Evolutionary conservation across 305 asterid genomes (phyloP), one percentile per base, ranked within the genome.

Genomic region (Fraxinus baroniana): DNA sequence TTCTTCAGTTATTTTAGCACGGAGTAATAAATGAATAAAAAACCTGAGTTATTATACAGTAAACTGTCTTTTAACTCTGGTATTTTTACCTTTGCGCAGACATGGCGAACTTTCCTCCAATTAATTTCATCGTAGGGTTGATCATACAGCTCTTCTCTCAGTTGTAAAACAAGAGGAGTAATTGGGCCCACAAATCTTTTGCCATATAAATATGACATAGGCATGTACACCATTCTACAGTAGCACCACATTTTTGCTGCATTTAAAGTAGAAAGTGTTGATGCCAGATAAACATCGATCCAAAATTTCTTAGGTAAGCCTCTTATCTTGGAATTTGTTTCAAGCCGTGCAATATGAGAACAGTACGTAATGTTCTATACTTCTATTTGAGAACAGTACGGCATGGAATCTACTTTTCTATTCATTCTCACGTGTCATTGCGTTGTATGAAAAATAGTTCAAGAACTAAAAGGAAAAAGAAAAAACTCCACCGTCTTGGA

Each of bases 221-320:
- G 97, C 97, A 95, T 91, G 93, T 94, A 94, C 28, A 91, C 97
- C 97, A 92, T 89, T 78, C 98, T 90, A 55, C 97, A 91, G 80
- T 92, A 91, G 85, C 97, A 93, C 97, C 97, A 94, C 95, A 95
- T 94, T 81, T 94, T 92, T 36, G 93, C 98, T 95, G 94, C 93
- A 86, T 36, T 80, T 64, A 73, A 32, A 13, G 10, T 5, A 70
- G 20, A 17, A 30, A 32, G 12, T 35, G 15, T 79, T 39, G 72
- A 33, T 57, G 74, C 36, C 44, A 71, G 22, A 32, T 71, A 13
- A 30, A 71, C 37, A 24, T 60, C 20, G 70, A 18, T 20, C 70
- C 30, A 60, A 60, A 18, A n/a, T 60, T 60, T 20, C 70, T 20
- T 30, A 60, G 18, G 8, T 28, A 12, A 26, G 37, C 74, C 20